A percentile compares a stretch with the other conserved stretches of the same genome.
Conservation (phyloP, 2,329 filamentous ascomycete genomes). For the Apiospora malaysiana region DNA sequence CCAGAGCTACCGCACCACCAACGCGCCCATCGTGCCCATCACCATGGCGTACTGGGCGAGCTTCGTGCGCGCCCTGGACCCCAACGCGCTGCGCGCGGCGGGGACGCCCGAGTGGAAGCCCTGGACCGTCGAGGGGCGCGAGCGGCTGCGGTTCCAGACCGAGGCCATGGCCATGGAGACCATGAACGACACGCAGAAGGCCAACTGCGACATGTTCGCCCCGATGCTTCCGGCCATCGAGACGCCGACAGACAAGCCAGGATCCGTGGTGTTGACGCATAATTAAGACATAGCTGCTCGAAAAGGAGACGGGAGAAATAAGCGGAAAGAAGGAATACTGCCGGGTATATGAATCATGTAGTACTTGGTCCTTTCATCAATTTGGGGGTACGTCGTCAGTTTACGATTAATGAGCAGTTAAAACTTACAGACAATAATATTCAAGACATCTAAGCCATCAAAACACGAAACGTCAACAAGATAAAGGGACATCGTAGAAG, state of each 20-base stretch:
- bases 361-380: too few species aligned
- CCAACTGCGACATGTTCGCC: slow-evolving; percentile 16
- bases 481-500: too few species aligned
- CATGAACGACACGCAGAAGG: slow-evolving; percentile 15
- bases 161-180: slow-evolving; percentile 11
- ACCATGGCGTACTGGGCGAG: slow-evolving; percentile 29
- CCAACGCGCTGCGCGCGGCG: slow-evolving; percentile 23
- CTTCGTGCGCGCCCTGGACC: slow-evolving; percentile 26
- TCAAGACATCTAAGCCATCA: too few species aligned
- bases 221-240: slow-evolving; percentile 11
- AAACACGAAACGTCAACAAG: too few species aligned
- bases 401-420: too few species aligned
- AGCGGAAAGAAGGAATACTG: too few species aligned
- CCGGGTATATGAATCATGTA: too few species aligned
- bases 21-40: slow-evolving; percentile 21
- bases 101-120: slow-evolving; percentile 27
- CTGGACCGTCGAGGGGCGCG: slow-evolving; percentile 21
- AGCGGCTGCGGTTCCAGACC: slow-evolving; percentile 16
- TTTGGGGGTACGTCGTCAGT: too few species aligned
- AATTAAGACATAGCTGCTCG: background rate
- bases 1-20: slow-evolving; percentile 18
- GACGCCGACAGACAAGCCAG: background rate
- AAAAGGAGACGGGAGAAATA: too few species aligned
- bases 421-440: too few species aligned
- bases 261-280: background rate